Evolutionary conservation across 148 eudicot genomes (phyloP), one percentile per base, ranked within the genome.

Genomic region (Oxyria digyna): DNA sequence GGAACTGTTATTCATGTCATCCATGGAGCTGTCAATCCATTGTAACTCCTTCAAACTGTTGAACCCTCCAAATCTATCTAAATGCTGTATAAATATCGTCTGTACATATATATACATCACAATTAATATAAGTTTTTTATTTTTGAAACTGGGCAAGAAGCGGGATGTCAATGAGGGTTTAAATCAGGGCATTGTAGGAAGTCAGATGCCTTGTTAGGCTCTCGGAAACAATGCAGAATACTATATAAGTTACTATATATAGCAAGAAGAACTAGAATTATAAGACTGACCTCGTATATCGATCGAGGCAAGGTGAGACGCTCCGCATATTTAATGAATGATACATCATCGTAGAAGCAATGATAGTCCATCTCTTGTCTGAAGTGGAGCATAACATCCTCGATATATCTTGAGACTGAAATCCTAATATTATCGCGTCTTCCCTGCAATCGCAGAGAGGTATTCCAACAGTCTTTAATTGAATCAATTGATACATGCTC

Each of bases 371-470:
- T n/a, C n/a, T n/a, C n/a, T n/a, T 41, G 43, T 49, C 74, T 62
- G 15, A 63, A 72, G 31, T 72, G 69, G 8, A 72, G 69, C 68
- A 72, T 62, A 14, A 32, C 69, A 63, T 72, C 74, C 18, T 63
- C 32, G 4, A 72, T 12, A 26, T 4, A n/a, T n/a, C n/a, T n/a
- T n/a, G n/a, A 5, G 14, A 42, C 41, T 15, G 23, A 20, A 37
- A 71, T 71, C 46, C 41, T 18, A 13, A 41, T 41, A 41, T 14
- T 11, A 41, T 69, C 69, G 32, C 20, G 43, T 17, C 20, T 37
- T 31, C 74, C 74, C 0, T 18, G 32, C 13, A 24, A 72, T 4
- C 26, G 29, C n/a, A n/a, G n/a, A n/a, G n/a, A n/a, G n/a, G n/a
- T n/a, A n/a, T n/a, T n/a, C n/a, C n/a, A n/a, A n/a, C n/a, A n/a